Evolutionary conservation across 2,329 filamentous ascomycete species (phyloP).

Genomic region (Pseudonectria buxi): DNA sequence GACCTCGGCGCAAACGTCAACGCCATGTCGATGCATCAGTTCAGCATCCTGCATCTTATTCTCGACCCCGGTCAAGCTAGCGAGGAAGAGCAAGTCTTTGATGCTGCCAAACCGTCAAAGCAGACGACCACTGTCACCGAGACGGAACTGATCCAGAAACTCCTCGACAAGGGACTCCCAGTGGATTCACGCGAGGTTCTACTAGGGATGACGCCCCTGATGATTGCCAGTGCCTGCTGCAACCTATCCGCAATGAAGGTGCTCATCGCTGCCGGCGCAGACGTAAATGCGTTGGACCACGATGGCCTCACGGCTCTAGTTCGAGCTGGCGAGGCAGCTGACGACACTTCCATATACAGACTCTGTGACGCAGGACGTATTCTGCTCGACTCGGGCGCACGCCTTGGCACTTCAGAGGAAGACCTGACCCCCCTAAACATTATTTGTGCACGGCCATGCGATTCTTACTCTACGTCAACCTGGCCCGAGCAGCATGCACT

Average conservation of each 20-base stretch:
- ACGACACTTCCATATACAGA: slow-evolving; percentile 14
- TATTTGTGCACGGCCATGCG: slow-evolving; percentile 18
- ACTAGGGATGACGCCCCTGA: slow-evolving; percentile 22
- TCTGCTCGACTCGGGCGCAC: slow-evolving; percentile 19
- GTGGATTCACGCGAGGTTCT: slow-evolving; percentile 19
- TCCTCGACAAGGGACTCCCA: slow-evolving; percentile 19
- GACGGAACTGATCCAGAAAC: slow-evolving; percentile 20
- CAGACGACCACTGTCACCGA: slow-evolving; percentile 11
- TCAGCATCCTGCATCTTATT: slow-evolving; percentile 22
- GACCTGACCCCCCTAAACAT: slow-evolving; percentile 19
- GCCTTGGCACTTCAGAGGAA: slow-evolving; percentile 13
- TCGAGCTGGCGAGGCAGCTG: slow-evolving; percentile 19
- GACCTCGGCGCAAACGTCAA: slow-evolving; percentile 19
- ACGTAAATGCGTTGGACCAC: slow-evolving; percentile 19
- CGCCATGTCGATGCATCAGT: slow-evolving; percentile 16
- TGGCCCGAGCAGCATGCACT: slow-evolving; percentile 21
- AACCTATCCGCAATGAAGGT: slow-evolving; percentile 19
- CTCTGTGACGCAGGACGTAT: slow-evolving; percentile 18
- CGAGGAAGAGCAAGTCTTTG: slow-evolving; percentile 11
- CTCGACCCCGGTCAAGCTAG: slow-evolving; percentile 17
- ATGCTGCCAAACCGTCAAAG: slow-evolving; percentile 7
- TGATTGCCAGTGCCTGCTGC: slow-evolving; percentile 22
- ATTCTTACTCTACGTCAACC: slow-evolving; percentile 15
- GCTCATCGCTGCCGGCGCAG: slow-evolving; percentile 17
- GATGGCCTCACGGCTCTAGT: slow-evolving; percentile 19